phyloP scores from a whole-genome alignment of 441 rosid species.

The Raphanus hybrid region DNA sequence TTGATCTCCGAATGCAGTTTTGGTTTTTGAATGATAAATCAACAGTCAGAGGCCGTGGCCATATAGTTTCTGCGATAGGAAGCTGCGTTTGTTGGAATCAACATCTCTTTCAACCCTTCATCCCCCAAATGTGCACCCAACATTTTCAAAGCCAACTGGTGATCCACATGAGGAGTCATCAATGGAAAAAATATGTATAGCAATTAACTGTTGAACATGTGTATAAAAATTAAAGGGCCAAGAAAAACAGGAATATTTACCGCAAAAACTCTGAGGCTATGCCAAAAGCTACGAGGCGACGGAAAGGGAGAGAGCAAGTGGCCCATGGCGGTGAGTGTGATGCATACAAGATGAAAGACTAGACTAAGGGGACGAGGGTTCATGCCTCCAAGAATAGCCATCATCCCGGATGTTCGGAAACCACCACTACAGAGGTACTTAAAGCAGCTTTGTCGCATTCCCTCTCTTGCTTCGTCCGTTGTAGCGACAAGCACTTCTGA shows the following conservation, averaged over 20 bases:
- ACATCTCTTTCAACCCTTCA: conserved; percentile 32
- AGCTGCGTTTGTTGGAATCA: conserved; percentile 31
- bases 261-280: conserved; percentile 47
- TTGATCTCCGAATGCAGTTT: not conserved
- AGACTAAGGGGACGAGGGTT: no score
- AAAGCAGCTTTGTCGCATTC: conserved; percentile 57
- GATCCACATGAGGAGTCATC: conserved; percentile 1
- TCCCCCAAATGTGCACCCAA: not conserved
- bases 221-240: not conserved
- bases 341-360: conserved; percentile 57
- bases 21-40: not conserved
- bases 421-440: conserved; percentile 48
- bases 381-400: no score
- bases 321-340: conserved; percentile 52
- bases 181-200: not conserved
- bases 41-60: not conserved
- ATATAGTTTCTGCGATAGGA: conserved; percentile 23
- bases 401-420: no score
- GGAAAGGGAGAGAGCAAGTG: conserved; percentile 54
- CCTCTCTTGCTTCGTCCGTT: conserved; percentile 53
- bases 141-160: conserved; percentile 25
- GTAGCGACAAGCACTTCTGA: conserved; percentile 54
- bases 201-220: not conserved
- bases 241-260: conserved; percentile 26
- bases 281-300: conserved; percentile 50